phyloP scores from a whole-genome alignment of 306 rosid genomes.

The Trifolium fragiferum region DNA sequence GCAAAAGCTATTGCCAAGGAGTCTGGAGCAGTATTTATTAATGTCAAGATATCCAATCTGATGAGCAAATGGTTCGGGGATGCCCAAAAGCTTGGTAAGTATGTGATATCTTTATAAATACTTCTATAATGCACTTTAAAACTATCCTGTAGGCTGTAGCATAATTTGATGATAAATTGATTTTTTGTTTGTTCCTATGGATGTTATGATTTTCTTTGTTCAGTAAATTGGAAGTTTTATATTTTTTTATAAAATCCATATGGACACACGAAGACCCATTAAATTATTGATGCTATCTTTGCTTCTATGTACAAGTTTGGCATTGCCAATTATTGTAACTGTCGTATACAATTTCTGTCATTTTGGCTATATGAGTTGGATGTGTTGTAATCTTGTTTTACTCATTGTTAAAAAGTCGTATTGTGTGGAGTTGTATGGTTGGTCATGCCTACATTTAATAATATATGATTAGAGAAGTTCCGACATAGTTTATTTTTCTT shows the following conservation, averaged over 20 bases:
- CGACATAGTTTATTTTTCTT: background rate
- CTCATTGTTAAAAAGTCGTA: conserved; percentile 4
- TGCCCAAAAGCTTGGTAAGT: conserved; percentile 97
- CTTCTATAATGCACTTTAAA: conserved; percentile 8
- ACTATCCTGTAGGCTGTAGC: background rate
- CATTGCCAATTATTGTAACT: background rate
- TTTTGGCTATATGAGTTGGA: background rate
- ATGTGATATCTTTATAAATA: conserved; percentile 4
- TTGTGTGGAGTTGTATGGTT: conserved; percentile 14
- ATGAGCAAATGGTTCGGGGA: conserved; percentile 99
- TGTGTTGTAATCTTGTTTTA: background rate
- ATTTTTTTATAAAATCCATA: background rate
- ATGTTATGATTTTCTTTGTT: conserved; percentile 1
- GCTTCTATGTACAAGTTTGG: background rate
- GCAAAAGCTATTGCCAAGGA: conserved; percentile 99
- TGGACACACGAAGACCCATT: background rate
- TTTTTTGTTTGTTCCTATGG: background rate
- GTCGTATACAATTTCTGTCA: background rate
- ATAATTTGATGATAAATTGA: background rate
- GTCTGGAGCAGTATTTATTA: conserved; percentile 94
- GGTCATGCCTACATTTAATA: conserved; percentile 14
- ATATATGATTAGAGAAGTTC: conserved; percentile 3
- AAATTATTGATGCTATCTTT: background rate
- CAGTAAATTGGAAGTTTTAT: background rate
- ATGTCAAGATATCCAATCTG: conserved; percentile 87